Evolutionary conservation across 2,329 filamentous ascomycete species (phyloP).

Genomic region (Epichloe hybrida): DNA sequence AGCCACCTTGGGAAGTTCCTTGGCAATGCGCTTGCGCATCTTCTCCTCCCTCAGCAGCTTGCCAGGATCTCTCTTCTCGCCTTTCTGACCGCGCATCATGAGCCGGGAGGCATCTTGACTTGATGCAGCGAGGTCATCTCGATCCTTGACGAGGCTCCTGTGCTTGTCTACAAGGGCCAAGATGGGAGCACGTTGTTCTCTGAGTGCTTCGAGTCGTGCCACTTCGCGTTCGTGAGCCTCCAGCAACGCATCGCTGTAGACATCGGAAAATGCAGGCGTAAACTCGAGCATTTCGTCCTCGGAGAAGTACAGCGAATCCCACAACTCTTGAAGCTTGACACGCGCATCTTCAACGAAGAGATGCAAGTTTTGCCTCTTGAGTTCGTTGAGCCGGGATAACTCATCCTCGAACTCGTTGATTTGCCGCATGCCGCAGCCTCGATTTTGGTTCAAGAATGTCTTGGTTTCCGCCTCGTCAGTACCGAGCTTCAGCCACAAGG

Average conservation of each 20-base stretch:
- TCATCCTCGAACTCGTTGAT: slow-evolving; percentile 97
- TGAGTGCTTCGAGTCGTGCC: slow-evolving; percentile 62
- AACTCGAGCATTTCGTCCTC: slow-evolving; percentile 99
- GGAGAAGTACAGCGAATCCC: slow-evolving; percentile 87
- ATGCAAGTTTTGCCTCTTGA: slow-evolving; percentile 90
- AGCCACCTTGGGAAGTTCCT: slow-evolving; percentile 86
- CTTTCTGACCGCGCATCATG: slow-evolving; percentile 82
- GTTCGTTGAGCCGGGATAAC: slow-evolving; percentile 68
- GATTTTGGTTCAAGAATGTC: slow-evolving; percentile 72
- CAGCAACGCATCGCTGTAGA: slow-evolving; percentile 88
- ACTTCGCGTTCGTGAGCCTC: slow-evolving; percentile 94
- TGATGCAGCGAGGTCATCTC: slow-evolving; percentile 74
- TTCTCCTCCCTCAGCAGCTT: slow-evolving; percentile 93
- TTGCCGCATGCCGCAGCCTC: slow-evolving; percentile 77
- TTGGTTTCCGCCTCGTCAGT: slow-evolving; percentile 74
- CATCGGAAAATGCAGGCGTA: slow-evolving; percentile 90
- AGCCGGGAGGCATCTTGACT: slow-evolving; percentile 91
- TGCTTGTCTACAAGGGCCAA: slow-evolving; percentile 74
- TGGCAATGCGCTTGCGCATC: slow-evolving; percentile 93
- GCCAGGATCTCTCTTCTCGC: slow-evolving; percentile 86
- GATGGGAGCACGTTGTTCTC: slow-evolving; percentile 75
- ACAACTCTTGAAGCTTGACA: slow-evolving; percentile 81
- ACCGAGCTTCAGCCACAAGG: slow-evolving; percentile 76
- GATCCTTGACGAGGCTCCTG: slow-evolving; percentile 68
- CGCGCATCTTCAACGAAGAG: slow-evolving; percentile 92